Conservation (phyloP, 2,329 filamentous ascomycete genomes). For the Colletotrichum graminicola region DNA sequence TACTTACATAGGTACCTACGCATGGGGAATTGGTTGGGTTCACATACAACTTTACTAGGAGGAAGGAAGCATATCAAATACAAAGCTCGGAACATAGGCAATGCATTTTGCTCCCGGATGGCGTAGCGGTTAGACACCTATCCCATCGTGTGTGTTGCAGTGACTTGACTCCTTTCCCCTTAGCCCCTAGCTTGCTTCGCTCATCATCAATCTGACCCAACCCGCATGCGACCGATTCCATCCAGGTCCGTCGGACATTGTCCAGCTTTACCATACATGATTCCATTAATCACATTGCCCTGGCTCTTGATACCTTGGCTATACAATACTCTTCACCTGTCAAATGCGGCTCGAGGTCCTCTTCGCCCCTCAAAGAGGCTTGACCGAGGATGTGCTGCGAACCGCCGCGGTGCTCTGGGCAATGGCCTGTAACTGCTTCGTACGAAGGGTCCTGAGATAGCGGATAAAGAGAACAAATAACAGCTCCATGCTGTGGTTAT, state of each 20-base stretch:
- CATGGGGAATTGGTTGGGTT: neutral
- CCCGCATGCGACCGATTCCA: neutral
- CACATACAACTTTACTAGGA: neutral
- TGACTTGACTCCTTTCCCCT: neutral
- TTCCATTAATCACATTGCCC: neutral
- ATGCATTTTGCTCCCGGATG: neutral
- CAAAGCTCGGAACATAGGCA: neutral
- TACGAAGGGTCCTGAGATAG: constrained; percentile 79
- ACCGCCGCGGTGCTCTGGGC: constrained; percentile 70
- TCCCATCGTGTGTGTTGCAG: too few species aligned
- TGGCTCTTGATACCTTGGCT: neutral
- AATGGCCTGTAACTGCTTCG: constrained; percentile 76
- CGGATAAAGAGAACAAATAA: constrained; percentile 88
- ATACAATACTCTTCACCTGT: neutral
- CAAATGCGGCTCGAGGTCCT: neutral
- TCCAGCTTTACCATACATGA: neutral
- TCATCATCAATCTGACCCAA: neutral
- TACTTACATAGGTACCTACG: too few species aligned
- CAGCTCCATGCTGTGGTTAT: constrained; percentile 80
- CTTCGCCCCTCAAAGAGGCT: constrained; percentile 15
- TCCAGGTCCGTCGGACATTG: neutral
- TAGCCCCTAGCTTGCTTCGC: neutral
- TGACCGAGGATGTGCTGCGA: constrained; percentile 16
- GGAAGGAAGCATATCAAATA: neutral
- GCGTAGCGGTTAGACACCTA: neutral